Base-by-base conservation (phyloP, 139 green algal species). In the Dunaliella primolecta region DNA sequence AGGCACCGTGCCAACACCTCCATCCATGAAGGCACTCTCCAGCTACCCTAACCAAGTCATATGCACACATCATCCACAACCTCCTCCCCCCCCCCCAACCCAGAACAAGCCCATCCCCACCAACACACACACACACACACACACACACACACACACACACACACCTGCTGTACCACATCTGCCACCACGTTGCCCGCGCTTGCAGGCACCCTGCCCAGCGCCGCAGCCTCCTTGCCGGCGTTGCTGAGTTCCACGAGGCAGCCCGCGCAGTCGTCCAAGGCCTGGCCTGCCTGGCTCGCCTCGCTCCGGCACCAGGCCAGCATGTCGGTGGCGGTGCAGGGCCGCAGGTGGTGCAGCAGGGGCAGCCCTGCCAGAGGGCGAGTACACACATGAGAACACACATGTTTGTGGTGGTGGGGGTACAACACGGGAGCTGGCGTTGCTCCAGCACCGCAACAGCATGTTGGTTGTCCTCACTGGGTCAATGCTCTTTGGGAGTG, bases 201-300 rank as follows among this genome's bases (percentile, higher is more conserved):
- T 0, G n/a, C 1, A 27, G 1, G 7, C 78, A 84, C 83, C 21
- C 64, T 35, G 32, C 78, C 84, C 36, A 87, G 30, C 70, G 84
- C 84, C 35, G 83, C 78, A 21, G 84, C 84, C 78, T 87, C 84
- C 78, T 87, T 71, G 78, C 84, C 84, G 46, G 83, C 75, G 0
- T 80, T 80, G 3, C 24, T 31, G 78, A 87, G 72, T 57, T 87
- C 84, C 25, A 81, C 83, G 36, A 87, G 78, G 3, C 83, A 70
- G 36, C 78, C 79, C 25, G 83, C 84, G 2, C 21, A 37, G 78
- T 80, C 83, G 78, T 87, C 84, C 78, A 87, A 35, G 31, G 84
- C 46, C 46, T 64, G 46, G 46, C 46, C 15, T 7, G 46, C 46
- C 7, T 7, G 46, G 46, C 46, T 15, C 7, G 46, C 7, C 46